These are phyloP conservation scores for Talaromyces sp. DNA, from an alignment of 2,329 filamentous ascomycete species.

Conservation along the genomic window DNA sequence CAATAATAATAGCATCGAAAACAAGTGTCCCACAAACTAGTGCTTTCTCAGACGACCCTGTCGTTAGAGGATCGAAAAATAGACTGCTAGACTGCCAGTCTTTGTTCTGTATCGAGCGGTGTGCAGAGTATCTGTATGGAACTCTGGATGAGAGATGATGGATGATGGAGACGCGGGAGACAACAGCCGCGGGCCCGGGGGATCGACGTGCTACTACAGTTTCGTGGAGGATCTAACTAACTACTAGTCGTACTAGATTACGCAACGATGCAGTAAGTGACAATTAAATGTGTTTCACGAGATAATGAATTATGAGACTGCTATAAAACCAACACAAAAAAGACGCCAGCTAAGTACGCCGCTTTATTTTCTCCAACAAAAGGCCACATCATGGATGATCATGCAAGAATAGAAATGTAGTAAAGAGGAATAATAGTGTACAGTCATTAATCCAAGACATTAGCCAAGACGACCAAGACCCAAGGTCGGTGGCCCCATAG, in stretches of 20 bases:
- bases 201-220: neutral
- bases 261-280: no score
- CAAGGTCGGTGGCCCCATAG: conserved; percentile 36
- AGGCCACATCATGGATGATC: neutral
- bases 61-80: neutral
- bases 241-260: no score
- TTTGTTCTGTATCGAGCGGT: neutral
- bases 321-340: neutral
- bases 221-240: no score
- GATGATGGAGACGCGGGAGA: neutral
- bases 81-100: neutral
- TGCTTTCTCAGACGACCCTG: neutral
- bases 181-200: neutral
- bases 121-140: neutral
- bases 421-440: neutral
- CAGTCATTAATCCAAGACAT: neutral
- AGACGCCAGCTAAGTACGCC: neutral
- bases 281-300: neutral
- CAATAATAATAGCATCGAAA: neutral
- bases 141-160: no score
- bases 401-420: neutral
- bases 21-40: neutral
- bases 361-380: neutral
- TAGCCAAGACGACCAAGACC: conserved; percentile 21
- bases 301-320: neutral